A percentile compares a stretch with the other conserved stretches of the same genome.
These are phyloP conservation scores for Sugiyamaella neomexicana DNA, from an alignment of 1,139 yeast genomes.

Conservation along the genomic window DNA sequence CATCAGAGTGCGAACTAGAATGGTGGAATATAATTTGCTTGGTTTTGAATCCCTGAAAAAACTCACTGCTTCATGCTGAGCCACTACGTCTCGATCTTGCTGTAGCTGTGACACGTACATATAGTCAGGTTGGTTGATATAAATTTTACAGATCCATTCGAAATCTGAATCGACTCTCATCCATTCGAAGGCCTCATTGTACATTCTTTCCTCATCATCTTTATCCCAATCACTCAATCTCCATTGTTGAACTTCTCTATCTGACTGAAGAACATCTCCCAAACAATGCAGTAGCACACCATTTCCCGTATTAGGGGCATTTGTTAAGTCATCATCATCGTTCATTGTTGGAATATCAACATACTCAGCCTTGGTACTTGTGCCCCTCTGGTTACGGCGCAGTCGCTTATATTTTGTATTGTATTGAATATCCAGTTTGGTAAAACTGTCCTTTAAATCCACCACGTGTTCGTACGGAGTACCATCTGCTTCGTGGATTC, in stretches of 20 bases:
- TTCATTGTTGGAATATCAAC: slow-evolving; percentile 26
- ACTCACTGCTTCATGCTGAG: slow-evolving; percentile 81
- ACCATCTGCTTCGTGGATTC: slow-evolving; percentile 99
- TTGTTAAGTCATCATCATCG: slow-evolving; percentile 14
- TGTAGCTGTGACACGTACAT: slow-evolving; percentile 94
- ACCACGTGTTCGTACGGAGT: slow-evolving; percentile 98
- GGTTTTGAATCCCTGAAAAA: slow-evolving; percentile 70
- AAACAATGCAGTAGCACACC: slow-evolving; percentile 57
- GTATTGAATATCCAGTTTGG: slow-evolving; percentile 90
- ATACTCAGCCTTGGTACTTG: slow-evolving; percentile 27
- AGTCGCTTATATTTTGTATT: slow-evolving; percentile 82
- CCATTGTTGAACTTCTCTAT: slow-evolving; percentile 70
- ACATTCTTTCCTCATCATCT: slow-evolving; percentile 66
- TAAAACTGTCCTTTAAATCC: slow-evolving; percentile 78
- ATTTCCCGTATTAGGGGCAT: slow-evolving; percentile 31
- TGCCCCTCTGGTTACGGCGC: slow-evolving; percentile 57
- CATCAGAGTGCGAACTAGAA: slow-evolving; percentile 75
- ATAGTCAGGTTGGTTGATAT: slow-evolving; percentile 87
- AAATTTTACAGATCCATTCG: slow-evolving; percentile 88
- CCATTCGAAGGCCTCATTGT: slow-evolving; percentile 96
- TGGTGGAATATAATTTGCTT: slow-evolving; percentile 66
- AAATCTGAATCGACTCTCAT: slow-evolving; percentile 93
- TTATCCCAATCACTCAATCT: slow-evolving; percentile 68
- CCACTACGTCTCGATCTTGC: slow-evolving; percentile 95
- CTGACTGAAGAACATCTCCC: slow-evolving; percentile 72